phyloP scores from a whole-genome alignment of 805 yeast genomes.

The Ascoidea rubescens region DNA sequence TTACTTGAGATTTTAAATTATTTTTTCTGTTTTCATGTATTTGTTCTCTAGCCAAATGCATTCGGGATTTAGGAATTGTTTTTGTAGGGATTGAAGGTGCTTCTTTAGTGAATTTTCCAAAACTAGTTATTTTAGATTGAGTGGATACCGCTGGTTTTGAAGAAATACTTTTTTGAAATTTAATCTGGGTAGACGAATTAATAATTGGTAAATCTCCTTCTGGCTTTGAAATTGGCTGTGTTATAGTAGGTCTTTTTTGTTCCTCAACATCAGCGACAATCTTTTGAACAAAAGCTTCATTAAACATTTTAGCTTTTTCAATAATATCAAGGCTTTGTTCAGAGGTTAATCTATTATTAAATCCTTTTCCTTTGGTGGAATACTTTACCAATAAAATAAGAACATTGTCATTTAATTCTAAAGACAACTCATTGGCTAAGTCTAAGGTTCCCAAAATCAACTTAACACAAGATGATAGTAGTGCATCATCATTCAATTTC shows the following conservation, averaged over 20 bases:
- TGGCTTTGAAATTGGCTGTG: not conserved
- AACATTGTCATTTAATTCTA: conserved; percentile 37
- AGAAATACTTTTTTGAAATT: not conserved
- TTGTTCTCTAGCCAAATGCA: not conserved
- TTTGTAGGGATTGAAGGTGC: conserved; percentile 15
- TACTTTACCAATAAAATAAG: conserved; percentile 45
- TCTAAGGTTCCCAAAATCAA: conserved; percentile 55
- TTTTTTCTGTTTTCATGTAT: conserved; percentile 22
- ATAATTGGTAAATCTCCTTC: not conserved
- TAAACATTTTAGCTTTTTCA: conserved; percentile 42
- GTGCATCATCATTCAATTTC: conserved; percentile 64
- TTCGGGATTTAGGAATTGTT: conserved; percentile 18
- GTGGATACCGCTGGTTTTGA: conserved; percentile 11
- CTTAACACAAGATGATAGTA: conserved; percentile 59
- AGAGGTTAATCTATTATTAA: conserved; percentile 54
- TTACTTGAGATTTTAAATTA: not conserved
- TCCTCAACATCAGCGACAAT: conserved; percentile 29
- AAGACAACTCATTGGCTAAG: conserved; percentile 39
- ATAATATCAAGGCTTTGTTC: conserved; percentile 55
- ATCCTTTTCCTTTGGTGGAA: conserved; percentile 51
- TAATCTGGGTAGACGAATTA: not conserved
- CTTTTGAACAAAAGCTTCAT: conserved; percentile 38
- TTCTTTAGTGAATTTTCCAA: conserved; percentile 21
- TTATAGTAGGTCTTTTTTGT: conserved; percentile 16
- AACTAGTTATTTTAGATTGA: conserved; percentile 24